Evolutionary conservation across 2,329 filamentous ascomycete genomes (phyloP), one percentile per base, ranked within the genome.

Genomic region (Fusarium nisikadoi): DNA sequence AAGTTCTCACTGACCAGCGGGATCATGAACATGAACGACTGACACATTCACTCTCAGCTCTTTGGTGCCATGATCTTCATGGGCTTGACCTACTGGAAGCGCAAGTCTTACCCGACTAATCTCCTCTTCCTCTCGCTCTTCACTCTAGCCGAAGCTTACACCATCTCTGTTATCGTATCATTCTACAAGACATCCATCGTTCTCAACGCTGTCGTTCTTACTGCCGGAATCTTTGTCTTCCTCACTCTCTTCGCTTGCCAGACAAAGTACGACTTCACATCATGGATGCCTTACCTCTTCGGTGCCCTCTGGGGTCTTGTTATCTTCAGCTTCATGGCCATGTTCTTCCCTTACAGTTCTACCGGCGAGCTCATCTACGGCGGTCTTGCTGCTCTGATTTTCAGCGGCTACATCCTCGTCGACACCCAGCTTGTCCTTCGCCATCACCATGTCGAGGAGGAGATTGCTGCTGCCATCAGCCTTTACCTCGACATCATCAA

Each of bases 401-500:
- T 99, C 86, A 95, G 92, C 53, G 95, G 87, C 12, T 99, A 99
- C 83, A 97, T 99, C 70, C 87, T 99, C 50, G 94, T 98, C 50
- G 96, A 99, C 80, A 99, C 96, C 1, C 96, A 99, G 86, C 85
- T 99, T 76, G 90, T 99, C 70, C 92, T 99, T 89, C 90, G 95
- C 79, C 93, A 97, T 82, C 96, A 98, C 84, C 95, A 98, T 79
- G 94, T 98, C 57, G 96, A 99, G 84, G 95, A 98, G 88, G 95
- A 98, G 86, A 98, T 98, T 80, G 94, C 95, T 11, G 95, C 95
- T 54, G 92, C 94, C 14, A 97, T 99, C 82, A 96, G 93, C 80
- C 88, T 99, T 53, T 99, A 99, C 81, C 88, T 99, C 54, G 95
- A 98, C 81, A 91, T 98, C 73, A 94, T 98, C 86, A 99, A 99